Evolutionary conservation across 371 early-diverging fungal species (phyloP).

Genomic region (Zychaea mexicana): DNA sequence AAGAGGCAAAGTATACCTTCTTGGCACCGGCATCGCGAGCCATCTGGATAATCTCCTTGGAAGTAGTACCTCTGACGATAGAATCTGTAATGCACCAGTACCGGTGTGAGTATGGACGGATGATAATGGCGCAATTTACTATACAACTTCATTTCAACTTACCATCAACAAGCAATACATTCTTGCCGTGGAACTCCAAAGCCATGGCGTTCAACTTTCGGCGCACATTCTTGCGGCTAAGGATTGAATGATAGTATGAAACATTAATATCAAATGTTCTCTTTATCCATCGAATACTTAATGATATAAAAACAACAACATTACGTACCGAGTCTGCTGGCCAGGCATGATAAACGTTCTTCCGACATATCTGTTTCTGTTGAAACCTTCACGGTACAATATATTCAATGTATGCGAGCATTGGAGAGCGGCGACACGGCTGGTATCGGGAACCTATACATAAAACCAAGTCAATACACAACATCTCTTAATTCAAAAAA

Average conservation of each 20-base stretch:
- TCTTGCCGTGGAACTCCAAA: constrained; percentile 92
- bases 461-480: neutral
- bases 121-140: too few species aligned
- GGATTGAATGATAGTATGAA: neutral
- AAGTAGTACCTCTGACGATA: constrained; percentile 97
- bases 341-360: constrained; percentile 99
- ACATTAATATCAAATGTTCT: neutral
- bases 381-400: constrained; percentile 96
- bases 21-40: constrained; percentile 97
- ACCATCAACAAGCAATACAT: constrained; percentile 96
- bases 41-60: constrained; percentile 97
- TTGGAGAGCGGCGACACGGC: constrained; percentile 92
- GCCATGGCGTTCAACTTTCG: constrained; percentile 98
- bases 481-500: neutral
- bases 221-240: constrained; percentile 89
- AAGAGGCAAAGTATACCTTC: constrained; percentile 98
- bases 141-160: constrained; percentile 17
- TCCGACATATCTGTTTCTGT: constrained; percentile 98
- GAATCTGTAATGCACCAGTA: constrained; percentile 65
- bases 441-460: constrained; percentile 90
- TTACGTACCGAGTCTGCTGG: constrained; percentile 65
- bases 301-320: neutral
- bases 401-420: constrained; percentile 83
- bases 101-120: neutral
- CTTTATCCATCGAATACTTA: too few species aligned